Conservation (phyloP, 2,329 filamentous ascomycete species). For the Fusarium veterinarium region DNA sequence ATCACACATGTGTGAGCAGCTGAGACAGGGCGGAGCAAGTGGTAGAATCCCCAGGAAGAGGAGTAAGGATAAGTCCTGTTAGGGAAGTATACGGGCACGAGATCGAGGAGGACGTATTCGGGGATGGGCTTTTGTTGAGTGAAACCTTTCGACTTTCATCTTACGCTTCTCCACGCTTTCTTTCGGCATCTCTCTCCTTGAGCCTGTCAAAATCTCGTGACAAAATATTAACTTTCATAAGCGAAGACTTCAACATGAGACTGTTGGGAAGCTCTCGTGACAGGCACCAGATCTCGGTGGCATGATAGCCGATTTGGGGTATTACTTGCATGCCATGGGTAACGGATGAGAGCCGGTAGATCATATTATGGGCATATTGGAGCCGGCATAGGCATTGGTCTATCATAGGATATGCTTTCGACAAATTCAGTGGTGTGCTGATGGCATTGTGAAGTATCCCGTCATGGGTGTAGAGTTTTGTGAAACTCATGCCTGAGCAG, state of each 20-base stretch:
- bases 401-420: neutral
- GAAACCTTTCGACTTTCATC: neutral
- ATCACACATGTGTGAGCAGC: neutral
- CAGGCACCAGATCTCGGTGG: neutral
- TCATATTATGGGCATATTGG: neutral
- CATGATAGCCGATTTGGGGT: conserved; percentile 2
- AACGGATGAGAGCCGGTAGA: neutral
- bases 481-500: neutral
- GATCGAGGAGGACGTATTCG: neutral
- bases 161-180: conserved; percentile 5
- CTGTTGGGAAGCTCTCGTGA: conserved; percentile 11
- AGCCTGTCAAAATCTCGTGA: neutral
- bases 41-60: neutral
- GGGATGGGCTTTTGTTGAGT: neutral
- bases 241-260: neutral
- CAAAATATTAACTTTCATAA: neutral
- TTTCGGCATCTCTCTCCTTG: neutral
- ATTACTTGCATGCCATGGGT: neutral
- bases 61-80: neutral
- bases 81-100: neutral
- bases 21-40: neutral
- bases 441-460: neutral
- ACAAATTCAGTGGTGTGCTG: neutral
- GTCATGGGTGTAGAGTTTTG: neutral
- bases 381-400: neutral